Conservation (phyloP, 805 yeast species). For the Teunomyces kruisii region DNA sequence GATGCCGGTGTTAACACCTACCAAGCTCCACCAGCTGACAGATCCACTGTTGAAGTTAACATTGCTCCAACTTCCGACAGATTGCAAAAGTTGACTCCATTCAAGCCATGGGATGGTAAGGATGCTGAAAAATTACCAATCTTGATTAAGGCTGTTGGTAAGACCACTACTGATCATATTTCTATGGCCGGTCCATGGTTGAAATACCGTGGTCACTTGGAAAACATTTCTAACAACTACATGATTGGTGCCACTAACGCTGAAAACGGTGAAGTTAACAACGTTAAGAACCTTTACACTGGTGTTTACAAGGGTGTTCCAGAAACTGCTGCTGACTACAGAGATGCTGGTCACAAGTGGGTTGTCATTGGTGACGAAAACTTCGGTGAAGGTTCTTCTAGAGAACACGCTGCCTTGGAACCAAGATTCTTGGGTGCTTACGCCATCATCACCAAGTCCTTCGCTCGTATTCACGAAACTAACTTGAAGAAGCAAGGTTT, state of each 20-base stretch:
- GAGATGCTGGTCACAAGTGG: constrained; percentile 91
- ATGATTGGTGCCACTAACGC: constrained; percentile 99
- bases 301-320: constrained; percentile 95
- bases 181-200: constrained; percentile 99
- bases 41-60: constrained; percentile 68
- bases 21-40: constrained; percentile 94
- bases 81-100: constrained; percentile 91
- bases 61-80: constrained; percentile 93
- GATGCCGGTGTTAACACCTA: constrained; percentile 92
- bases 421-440: constrained; percentile 99
- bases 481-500: constrained; percentile 99
- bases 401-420: constrained; percentile 99
- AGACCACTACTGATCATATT: constrained; percentile 98
- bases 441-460: constrained; percentile 95
- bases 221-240: constrained; percentile 97
- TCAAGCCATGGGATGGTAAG: constrained; percentile 95
- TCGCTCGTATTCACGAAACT: constrained; percentile 99
- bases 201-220: constrained; percentile 99
- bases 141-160: constrained; percentile 93
- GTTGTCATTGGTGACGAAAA: constrained; percentile 97
- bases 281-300: constrained; percentile 84
- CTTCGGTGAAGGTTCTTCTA: constrained; percentile 98
- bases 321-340: constrained; percentile 92
- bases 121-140: constrained; percentile 88
- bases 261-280: constrained; percentile 93